A percentile compares a stretch with the other conserved stretches of the same genome.
Conservation (phyloP, 768 basidiomycete species). For the Tylopilus felleus region DNA sequence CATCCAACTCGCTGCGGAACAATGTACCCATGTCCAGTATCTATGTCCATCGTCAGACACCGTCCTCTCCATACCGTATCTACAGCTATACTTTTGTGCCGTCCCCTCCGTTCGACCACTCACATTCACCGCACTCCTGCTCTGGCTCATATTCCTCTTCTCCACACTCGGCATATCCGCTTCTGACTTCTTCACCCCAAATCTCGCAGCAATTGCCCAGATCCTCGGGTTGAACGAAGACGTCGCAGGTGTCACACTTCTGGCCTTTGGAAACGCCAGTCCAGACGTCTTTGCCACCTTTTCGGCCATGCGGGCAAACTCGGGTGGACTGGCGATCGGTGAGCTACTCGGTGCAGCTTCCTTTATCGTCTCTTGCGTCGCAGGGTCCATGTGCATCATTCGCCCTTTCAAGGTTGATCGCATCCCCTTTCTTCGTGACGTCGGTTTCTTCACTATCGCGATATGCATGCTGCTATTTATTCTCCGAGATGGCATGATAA, state of each 20-base stretch:
- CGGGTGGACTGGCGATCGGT: conserved; percentile 89
- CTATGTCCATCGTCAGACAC: conserved; percentile 60
- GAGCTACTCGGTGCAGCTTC: conserved; percentile 93
- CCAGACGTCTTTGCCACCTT: conserved; percentile 97
- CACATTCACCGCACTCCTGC: conserved; percentile 57
- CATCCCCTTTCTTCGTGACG: conserved; percentile 85
- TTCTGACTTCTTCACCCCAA: conserved; percentile 97
- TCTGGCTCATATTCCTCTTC: conserved; percentile 91
- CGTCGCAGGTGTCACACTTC: conserved; percentile 93
- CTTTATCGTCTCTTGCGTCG: conserved; percentile 95
- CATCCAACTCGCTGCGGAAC: conserved; percentile 43
- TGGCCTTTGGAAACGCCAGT: conserved; percentile 96
- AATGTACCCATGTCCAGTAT: conserved; percentile 62
- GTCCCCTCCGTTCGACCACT: conserved; percentile 51
- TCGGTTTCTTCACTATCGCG: conserved; percentile 89
- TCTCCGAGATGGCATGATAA: conserved; percentile 71
- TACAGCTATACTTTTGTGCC: conserved; percentile 69
- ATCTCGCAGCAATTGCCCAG: conserved; percentile 85
- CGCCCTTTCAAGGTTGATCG: conserved; percentile 86
- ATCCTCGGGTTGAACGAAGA: conserved; percentile 87
- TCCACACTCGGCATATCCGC: conserved; percentile 93
- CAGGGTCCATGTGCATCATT: conserved; percentile 97
- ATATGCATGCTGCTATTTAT: conserved; percentile 73
- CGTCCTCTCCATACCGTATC: conserved; percentile 67
- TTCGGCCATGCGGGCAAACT: conserved; percentile 81